Conservation (phyloP, 805 yeast genomes). For the Nakazawaea anatomiae region DNA sequence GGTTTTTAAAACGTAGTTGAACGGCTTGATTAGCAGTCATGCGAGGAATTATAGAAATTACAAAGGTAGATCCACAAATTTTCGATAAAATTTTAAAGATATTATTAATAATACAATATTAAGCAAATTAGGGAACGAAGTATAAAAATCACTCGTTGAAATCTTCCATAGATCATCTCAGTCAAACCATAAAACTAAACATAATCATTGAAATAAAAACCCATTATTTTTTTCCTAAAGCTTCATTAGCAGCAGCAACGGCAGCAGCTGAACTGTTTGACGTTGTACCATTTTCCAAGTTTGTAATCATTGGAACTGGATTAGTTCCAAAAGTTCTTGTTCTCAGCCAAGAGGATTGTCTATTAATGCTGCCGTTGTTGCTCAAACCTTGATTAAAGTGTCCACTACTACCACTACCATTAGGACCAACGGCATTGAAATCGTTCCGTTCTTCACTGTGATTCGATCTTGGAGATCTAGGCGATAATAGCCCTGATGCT, state of each 20-base stretch:
- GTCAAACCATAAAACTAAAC: too few relatives aligned
- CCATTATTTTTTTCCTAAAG: background rate
- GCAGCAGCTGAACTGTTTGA: constrained; percentile 8
- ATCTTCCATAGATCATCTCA: too few relatives aligned
- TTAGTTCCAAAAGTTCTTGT: constrained; percentile 12
- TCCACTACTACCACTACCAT: background rate
- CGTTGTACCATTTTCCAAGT: constrained; percentile 12
- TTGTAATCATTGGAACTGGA: constrained; percentile 14
- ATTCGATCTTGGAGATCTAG: constrained; percentile 26
- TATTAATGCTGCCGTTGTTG: background rate
- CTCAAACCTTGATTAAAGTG: constrained; percentile 7
- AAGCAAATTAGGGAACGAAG: background rate
- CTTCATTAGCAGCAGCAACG: constrained; percentile 8
- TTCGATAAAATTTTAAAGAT: background rate
- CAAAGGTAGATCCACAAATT: background rate
- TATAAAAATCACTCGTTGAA: too few relatives aligned
- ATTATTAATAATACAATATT: background rate
- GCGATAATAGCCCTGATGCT: constrained; percentile 57
- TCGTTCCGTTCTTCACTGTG: constrained; percentile 8
- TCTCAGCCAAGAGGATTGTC: constrained; percentile 7
- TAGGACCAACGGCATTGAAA: background rate
- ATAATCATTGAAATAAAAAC: too few relatives aligned
- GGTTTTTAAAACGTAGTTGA: too few relatives aligned
- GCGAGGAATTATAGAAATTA: background rate
- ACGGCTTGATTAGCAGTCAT: background rate